Conservation (phyloP, 768 basidiomycete genomes). For the Pleurotus citrinopileatus region DNA sequence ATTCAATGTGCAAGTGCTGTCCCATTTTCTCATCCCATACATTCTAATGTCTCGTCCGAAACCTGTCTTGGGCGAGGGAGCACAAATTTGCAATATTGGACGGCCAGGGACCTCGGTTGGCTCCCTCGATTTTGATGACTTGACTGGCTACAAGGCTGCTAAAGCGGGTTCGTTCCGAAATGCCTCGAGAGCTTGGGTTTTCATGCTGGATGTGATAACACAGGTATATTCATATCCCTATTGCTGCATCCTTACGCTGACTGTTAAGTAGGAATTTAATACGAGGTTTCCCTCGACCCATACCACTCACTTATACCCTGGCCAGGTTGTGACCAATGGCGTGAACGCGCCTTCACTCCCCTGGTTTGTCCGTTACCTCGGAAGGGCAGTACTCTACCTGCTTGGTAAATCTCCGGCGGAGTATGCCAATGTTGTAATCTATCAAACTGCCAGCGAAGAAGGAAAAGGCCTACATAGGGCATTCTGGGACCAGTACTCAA, state of each 20-base stretch:
- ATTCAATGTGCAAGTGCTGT: conserved; percentile 5
- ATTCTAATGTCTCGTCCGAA: neutral
- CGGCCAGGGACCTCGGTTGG: neutral
- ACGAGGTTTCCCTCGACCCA: neutral
- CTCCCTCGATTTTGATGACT: neutral
- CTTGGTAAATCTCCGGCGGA: neutral
- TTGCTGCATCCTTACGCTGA: neutral
- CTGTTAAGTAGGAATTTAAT: conserved; percentile 1
- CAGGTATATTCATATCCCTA: neutral
- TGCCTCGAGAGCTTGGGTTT: neutral
- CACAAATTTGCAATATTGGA: conserved; percentile 2
- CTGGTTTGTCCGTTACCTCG: neutral
- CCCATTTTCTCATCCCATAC: conserved; percentile 5
- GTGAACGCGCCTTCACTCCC: neutral
- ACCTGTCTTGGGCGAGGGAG: neutral
- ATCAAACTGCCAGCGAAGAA: conserved; percentile 5
- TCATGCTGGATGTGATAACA: neutral
- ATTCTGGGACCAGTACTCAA: conserved; percentile 6
- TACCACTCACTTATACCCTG: conserved; percentile 3
- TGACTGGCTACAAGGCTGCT: neutral
- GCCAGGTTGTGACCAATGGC: neutral
- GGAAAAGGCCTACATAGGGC: neutral
- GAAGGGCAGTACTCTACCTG: neutral
- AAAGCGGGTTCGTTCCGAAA: neutral
- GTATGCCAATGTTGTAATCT: conserved; percentile 2